Evolutionary conservation across 208 protist genomes (phyloP), one percentile per base, ranked within the genome.

Genomic region (Leishmania braziliensis): DNA sequence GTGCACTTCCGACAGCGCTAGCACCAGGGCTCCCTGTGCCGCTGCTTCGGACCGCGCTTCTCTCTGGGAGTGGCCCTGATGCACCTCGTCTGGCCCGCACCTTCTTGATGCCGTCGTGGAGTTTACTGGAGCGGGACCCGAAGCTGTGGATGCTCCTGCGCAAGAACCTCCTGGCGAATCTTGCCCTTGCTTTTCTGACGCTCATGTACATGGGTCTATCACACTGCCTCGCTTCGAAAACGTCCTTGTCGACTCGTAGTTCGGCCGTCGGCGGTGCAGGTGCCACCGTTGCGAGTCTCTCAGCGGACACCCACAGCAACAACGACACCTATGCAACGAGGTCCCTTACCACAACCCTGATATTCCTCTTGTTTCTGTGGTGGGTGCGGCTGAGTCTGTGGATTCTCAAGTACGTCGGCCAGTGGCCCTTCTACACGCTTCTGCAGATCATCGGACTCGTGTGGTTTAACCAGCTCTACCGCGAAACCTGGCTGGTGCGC

Each of bases 111-210:
- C 86, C 86, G 50, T 77, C 84, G 53, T 89, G 86, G 86, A 79
- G 75, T 29, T 72, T 84, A 46, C 66, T 87, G 26, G 82, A 86
- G 72, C 79, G 77, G 26, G 78, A 90, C 70, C 86, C 83, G 26
- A 84, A 85, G 86, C 62, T 90, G 79, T 90, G 86, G 86, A 77
- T 80, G 77, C 69, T 90, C 36, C 80, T 90, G 48, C 86, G 86
- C 78, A 87, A 88, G 63, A 86, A 80, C 50, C 43, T 90, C 33
- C 77, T 83, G 18, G 86, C 82, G 16, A 89, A 89, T 33, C 33
- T 89, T 4, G 75, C 78, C 9, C 54, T 86, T 48, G 54, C 48
- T 23, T 53, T n/a, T 14, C 53, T 86, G n/a, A 82, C 82, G 74
- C 53, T 82, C 62, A 14, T 77, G 60, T 86, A 86, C 78, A 65